Conservation (phyloP, 2,329 filamentous ascomycete genomes). For the Blastomyces gilchristii region DNA sequence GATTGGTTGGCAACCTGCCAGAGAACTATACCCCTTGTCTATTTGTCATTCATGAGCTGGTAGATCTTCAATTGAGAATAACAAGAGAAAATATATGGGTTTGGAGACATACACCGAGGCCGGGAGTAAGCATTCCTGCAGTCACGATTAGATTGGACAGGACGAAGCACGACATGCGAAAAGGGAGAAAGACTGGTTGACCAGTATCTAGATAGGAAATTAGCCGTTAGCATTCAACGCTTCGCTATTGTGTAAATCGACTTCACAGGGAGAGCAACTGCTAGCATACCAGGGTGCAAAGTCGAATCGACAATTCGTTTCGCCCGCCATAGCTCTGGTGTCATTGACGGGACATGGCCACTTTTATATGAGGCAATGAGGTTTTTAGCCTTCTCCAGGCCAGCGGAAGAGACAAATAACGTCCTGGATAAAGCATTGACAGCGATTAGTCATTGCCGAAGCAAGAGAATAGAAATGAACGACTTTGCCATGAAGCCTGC, state of each 20-base stretch:
- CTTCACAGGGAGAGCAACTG: neutral
- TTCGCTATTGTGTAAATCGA: neutral
- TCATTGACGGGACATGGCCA: conserved; percentile 67
- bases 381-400: conserved; percentile 76
- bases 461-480: neutral
- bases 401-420: conserved; percentile 64
- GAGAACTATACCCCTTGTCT: conserved; percentile 73
- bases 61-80: neutral
- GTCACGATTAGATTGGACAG: conserved; percentile 90
- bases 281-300: conserved; percentile 69
- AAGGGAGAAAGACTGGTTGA: conserved; percentile 81
- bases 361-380: conserved; percentile 79
- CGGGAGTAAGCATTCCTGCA: conserved; percentile 91
- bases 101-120: conserved; percentile 52
- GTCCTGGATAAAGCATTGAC: conserved; percentile 49
- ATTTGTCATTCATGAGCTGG: conserved; percentile 8
- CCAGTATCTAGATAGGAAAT: conserved; percentile 62
- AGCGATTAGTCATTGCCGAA: neutral
- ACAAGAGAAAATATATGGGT: neutral
- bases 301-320: conserved; percentile 98
- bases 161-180: conserved; percentile 95
- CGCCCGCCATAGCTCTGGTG: conserved; percentile 79
- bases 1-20: conserved; percentile 98
- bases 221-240: neutral
- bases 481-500: neutral